Percentiles rank a stretch among this genome's conserved stretches.
phyloP scores from a whole-genome alignment of 192 early-diverging fungal species.

The Entophlyctis luteolus region DNA sequence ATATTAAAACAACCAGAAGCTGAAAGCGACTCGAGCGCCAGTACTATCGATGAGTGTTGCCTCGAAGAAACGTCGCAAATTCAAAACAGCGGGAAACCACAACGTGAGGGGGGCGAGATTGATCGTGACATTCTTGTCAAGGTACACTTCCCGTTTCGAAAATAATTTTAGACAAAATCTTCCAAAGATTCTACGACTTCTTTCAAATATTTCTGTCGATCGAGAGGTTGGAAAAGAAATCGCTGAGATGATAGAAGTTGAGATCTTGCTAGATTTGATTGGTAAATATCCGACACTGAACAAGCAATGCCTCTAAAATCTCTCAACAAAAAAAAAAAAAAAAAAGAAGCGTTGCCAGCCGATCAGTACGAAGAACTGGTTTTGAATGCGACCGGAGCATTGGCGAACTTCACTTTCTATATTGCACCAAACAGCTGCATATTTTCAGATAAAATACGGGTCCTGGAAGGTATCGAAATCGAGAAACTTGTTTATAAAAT shows the following conservation, averaged over 20 bases:
- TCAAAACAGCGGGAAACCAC: neutral
- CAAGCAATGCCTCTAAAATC: neutral
- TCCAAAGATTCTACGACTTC: constrained; percentile 36
- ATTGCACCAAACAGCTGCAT: constrained; percentile 17
- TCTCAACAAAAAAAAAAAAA: neutral
- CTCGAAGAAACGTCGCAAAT: neutral
- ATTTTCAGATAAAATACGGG: constrained; percentile 11
- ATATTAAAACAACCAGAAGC: neutral
- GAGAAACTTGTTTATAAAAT: neutral
- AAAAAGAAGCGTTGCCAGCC: neutral
- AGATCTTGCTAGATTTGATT: constrained; percentile 38
- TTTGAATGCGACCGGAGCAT: constrained; percentile 38
- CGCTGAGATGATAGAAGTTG: constrained; percentile 43
- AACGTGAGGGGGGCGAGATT: neutral
- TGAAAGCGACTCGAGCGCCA: too few species aligned
- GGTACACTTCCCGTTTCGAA: constrained; percentile 11
- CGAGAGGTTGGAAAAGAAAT: constrained; percentile 24
- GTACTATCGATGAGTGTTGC: neutral
- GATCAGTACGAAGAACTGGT: constrained; percentile 37
- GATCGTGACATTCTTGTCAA: constrained; percentile 44
- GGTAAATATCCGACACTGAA: constrained; percentile 19
- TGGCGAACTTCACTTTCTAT: constrained; percentile 52
- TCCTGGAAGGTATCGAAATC: constrained; percentile 28
- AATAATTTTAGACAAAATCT: neutral
- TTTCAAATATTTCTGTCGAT: constrained; percentile 40